Base-by-base conservation (phyloP, 2,329 filamentous ascomycete species). In the Huntiella omanensis region DNA sequence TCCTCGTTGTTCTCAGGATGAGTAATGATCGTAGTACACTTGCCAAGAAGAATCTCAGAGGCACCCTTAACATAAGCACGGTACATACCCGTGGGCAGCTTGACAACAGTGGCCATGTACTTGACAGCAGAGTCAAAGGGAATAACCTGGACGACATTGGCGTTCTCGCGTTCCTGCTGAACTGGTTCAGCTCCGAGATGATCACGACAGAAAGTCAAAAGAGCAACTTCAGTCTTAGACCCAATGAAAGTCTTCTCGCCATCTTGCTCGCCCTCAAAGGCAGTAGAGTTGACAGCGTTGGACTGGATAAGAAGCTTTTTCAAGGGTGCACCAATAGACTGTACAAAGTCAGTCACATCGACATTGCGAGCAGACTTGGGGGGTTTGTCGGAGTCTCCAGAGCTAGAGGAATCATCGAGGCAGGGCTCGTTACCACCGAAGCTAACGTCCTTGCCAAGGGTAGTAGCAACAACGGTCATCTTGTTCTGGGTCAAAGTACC, bases 381-480 rank as follows among this genome's bases (percentile, higher is more conserved):
- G 10, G 45, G 33, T 36, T 47, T 40, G 13, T 34, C 36, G 10
- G 13, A 32, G 7, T 28, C 8, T 7, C 6, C 22, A 28, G 22
- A 28, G 6, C 3, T 28, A 19, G 28, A 34, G 10, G 42, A 22
- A 16, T 40, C 45, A 16, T 50, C 48, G 3, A 45, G 16, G 4
- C 41, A 46, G 32, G 46, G 35, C 8, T 22, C 43, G 32, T 49
- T 41, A 2, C 49, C 51, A 16, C 51, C 51, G 45, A 67, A 67
- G 47, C 56, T 60, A 17, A 54, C 55, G 19, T 57, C 42, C 12
- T 45, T 60, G 10, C 78, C 77, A 34, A 82, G 60, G 2, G 77
- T 75, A 32, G 77, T 78, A 37, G 80, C 75, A 40, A 84, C 79
- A 3, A 84, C 78, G 0, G 76, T 80, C 77, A 82, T 82, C 58